phyloP scores from a whole-genome alignment of 257 asterid genomes.

The Rhazya stricta region DNA sequence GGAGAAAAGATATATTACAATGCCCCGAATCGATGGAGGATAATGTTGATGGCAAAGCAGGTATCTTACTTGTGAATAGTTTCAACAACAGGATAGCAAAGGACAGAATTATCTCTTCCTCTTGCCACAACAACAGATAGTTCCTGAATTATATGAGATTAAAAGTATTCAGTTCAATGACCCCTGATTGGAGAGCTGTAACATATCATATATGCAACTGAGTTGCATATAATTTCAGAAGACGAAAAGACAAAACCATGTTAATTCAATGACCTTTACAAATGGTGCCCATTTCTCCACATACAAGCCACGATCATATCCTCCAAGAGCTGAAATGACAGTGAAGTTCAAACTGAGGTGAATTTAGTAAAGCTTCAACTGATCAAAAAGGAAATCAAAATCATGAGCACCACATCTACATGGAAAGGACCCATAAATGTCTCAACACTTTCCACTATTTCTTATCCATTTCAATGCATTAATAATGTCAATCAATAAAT shows the following conservation, averaged over 20 bases:
- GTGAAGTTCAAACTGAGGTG: background rate
- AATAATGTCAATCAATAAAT: background rate
- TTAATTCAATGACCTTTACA: constrained; percentile 45
- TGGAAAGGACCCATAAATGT: background rate
- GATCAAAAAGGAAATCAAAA: background rate
- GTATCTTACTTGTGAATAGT: constrained; percentile 70
- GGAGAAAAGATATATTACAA: constrained; percentile 1
- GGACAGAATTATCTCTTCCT: constrained; percentile 64
- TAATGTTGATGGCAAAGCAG: constrained; percentile 9
- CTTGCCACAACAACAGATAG: constrained; percentile 92
- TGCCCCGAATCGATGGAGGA: background rate
- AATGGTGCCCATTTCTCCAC: constrained; percentile 94
- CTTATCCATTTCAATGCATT: background rate
- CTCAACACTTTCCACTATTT: background rate
- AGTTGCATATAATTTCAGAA: background rate
- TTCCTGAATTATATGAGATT: constrained; percentile 47
- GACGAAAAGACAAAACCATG: background rate
- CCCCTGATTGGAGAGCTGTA: background rate
- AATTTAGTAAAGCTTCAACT: background rate
- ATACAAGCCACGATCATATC: constrained; percentile 78
- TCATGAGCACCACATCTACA: background rate
- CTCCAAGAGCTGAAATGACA: constrained; percentile 75
- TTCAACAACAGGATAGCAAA: constrained; percentile 86
- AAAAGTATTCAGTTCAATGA: background rate
- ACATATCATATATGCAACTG: background rate